These are phyloP conservation scores for Neckera pumila DNA, from an alignment of 225 moss, liverwort and hornwort genomes.

Conservation along the genomic window DNA sequence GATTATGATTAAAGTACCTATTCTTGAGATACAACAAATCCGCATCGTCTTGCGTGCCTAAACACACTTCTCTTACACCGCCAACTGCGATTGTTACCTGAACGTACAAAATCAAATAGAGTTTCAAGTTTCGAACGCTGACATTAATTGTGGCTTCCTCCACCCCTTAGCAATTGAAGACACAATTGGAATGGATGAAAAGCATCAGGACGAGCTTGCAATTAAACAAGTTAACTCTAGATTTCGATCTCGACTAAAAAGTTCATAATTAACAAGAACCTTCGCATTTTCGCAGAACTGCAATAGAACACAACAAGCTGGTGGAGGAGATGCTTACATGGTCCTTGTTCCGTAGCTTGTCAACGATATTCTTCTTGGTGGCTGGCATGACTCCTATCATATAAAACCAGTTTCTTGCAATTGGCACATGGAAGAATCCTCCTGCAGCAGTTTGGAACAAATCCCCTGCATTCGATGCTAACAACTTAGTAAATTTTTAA, in stretches of 20 bases:
- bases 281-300: not conserved
- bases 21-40: slow-evolving; percentile 43
- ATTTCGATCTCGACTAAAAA: not conserved
- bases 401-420: slow-evolving; percentile 55
- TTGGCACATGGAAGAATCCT: slow-evolving; percentile 52
- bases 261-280: not conserved
- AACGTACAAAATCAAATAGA: not conserved
- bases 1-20: not conserved
- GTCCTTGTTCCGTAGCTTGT: slow-evolving; percentile 54
- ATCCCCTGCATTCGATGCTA: slow-evolving; percentile 49
- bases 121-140: not conserved
- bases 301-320: not conserved
- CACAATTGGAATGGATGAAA: not conserved
- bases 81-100: slow-evolving; percentile 86
- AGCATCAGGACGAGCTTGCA: not conserved
- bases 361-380: slow-evolving; percentile 39
- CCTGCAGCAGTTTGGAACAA: slow-evolving; percentile 78
- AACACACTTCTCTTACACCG: slow-evolving; percentile 72
- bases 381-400: slow-evolving; percentile 61
- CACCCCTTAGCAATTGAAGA: not conserved
- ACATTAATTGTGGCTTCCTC: not conserved
- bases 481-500: not conserved
- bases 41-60: slow-evolving; percentile 63
- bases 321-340: slow-evolving; percentile 31
- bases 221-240: not conserved